A percentile compares a stretch with the other conserved stretches of the same genome.
Conservation (phyloP, 129 eudicot genomes). For the Cynara cardunculus region DNA sequence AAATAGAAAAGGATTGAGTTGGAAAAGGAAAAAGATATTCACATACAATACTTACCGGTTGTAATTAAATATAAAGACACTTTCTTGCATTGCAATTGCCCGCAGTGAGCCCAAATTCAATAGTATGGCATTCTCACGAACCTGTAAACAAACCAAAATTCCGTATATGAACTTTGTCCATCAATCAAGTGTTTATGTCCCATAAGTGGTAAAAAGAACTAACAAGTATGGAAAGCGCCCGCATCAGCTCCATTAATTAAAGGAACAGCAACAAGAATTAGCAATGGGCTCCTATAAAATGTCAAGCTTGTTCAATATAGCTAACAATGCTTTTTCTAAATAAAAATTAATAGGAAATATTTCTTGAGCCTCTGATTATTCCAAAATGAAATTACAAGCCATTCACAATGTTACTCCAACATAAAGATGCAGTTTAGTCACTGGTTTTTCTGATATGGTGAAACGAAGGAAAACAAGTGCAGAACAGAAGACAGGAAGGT, state of each 20-base stretch:
- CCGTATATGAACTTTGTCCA: constrained; percentile 3
- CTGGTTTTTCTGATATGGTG: background rate
- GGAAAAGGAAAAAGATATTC: constrained; percentile 3
- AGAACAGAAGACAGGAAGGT: background rate
- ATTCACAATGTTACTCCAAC: background rate
- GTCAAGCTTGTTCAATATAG: background rate
- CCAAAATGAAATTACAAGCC: background rate
- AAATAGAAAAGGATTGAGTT: background rate
- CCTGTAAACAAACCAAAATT: constrained; percentile 35
- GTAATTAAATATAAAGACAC: constrained; percentile 89
- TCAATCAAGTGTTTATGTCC: background rate
- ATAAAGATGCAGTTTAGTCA: background rate
- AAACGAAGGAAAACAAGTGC: background rate
- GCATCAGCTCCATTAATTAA: background rate
- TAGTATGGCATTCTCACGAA: constrained; percentile 92
- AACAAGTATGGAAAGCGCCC: background rate
- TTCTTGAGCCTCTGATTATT: background rate
- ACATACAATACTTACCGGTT: constrained; percentile 56
- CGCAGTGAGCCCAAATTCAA: constrained; percentile 87
- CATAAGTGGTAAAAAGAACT: background rate
- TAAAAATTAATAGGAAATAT: background rate
- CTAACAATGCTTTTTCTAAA: background rate
- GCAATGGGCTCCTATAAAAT: background rate
- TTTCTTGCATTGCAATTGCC: constrained; percentile 93
- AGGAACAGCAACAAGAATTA: background rate